Evolutionary conservation across 768 basidiomycete species (phyloP), one percentile per base, ranked within the genome.

Genomic region (Leccinum subgranulosum): DNA sequence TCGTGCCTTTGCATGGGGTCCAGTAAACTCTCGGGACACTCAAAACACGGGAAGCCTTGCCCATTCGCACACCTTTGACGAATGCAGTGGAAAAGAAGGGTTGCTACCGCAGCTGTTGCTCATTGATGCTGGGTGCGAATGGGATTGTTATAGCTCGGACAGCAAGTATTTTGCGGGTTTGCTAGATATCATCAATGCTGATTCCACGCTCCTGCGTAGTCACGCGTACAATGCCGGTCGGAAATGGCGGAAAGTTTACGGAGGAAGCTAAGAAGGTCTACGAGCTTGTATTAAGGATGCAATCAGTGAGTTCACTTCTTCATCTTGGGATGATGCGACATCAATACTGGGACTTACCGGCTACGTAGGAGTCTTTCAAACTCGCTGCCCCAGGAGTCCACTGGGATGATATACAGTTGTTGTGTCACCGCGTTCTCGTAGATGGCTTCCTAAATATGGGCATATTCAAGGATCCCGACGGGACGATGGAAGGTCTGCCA

Each of bases 81-180:
- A 50, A 9, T 12, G 27, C 12, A 11, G 6, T 9, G 41, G 11
- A n/a, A 49, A 50, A 10, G 50, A 75, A 51, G 69, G 79, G 15
- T 62, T 87, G 50, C 62, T 74, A 31, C 86, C 87, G 0, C 85
- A 90, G 69, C 88, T 96, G 7, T 78, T 96, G 5, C 81, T 96
- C 31, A 94, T 96, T 60, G 96, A 98, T 64, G 96, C 96, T 1
- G 94, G 95, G 0, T 95, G 94, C 66, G 96, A 98, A 74, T 95
- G 85, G 86, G 68, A 77, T 17, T 80, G 80, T 64, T 87, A 89
- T 61, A 85, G 83, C 3, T 76, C 82, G 0, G 87, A 89, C 69
- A 83, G 87, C 74, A 73, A 76, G 71, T 69, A 14, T 27, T 27
- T 33, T 25, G 9, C 34, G 8, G 8, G 4, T 6, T 39, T 33